These are phyloP conservation scores for Aethionema arabicum DNA, from an alignment of 345 rosid species.

Conservation along the genomic window DNA sequence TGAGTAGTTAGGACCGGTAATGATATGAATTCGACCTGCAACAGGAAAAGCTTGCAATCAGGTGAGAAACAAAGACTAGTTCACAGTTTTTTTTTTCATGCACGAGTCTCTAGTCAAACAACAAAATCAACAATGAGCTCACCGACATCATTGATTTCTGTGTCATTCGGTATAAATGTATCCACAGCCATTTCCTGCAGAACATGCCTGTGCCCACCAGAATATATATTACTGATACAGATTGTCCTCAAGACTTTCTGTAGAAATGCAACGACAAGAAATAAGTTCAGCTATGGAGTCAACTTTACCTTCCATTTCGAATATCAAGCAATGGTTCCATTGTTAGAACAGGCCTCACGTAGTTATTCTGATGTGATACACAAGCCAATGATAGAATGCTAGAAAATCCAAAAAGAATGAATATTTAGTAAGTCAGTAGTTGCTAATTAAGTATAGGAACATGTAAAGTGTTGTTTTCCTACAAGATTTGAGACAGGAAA, in stretches of 20 bases:
- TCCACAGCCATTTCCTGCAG: slow-evolving; percentile 98
- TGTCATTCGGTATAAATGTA: slow-evolving; percentile 93
- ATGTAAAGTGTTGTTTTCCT: slow-evolving; percentile 11
- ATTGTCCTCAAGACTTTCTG: background rate
- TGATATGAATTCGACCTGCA: slow-evolving; percentile 76
- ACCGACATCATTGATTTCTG: slow-evolving; percentile 66
- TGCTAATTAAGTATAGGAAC: background rate
- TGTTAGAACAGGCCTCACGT: slow-evolving; percentile 84
- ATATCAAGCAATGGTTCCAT: slow-evolving; percentile 67
- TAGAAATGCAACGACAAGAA: slow-evolving; percentile 18
- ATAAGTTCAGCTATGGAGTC: slow-evolving; percentile 20
- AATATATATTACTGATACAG: slow-evolving; percentile 3
- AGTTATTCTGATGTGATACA: slow-evolving; percentile 90
- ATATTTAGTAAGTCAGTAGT: slow-evolving; percentile 21
- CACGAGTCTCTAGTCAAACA: slow-evolving; percentile 20
- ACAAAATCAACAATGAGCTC: slow-evolving; percentile 24
- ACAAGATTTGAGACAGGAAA: slow-evolving; percentile 5
- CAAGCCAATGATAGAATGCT: slow-evolving; percentile 82
- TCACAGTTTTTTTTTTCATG: slow-evolving; percentile 18
- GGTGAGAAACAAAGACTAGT: slow-evolving; percentile 24
- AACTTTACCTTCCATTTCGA: slow-evolving; percentile 74
- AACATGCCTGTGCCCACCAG: slow-evolving; percentile 71
- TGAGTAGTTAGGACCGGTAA: slow-evolving; percentile 96
- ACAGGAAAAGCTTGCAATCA: slow-evolving; percentile 32
- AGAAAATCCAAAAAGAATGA: slow-evolving; percentile 24